Conservation (phyloP, 2,329 filamentous ascomycete species). For the Aspergillus sergii region DNA sequence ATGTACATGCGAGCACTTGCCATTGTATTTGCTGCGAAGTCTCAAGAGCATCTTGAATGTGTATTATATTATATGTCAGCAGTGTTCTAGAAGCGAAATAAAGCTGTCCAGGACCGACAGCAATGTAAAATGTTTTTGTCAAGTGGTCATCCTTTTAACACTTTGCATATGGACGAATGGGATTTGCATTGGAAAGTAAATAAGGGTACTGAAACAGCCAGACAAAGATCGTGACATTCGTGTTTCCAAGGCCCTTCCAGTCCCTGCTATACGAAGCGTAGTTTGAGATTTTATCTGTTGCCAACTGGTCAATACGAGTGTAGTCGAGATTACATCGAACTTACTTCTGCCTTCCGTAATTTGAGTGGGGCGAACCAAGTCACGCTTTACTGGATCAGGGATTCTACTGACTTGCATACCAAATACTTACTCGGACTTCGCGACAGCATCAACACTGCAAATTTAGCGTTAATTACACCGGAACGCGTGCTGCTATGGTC, state of each 20-base stretch:
- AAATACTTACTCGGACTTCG: background rate
- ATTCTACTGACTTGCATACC: constrained; percentile 2
- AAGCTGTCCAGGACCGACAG: constrained; percentile 5
- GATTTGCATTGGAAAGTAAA: background rate
- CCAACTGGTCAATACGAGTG: background rate
- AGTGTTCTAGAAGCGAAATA: constrained; percentile 3
- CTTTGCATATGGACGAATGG: background rate
- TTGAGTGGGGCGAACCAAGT: background rate
- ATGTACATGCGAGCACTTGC: constrained; percentile 1
- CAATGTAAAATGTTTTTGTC: background rate
- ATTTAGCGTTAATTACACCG: background rate
- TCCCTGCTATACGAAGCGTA: background rate
- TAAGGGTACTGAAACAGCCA: background rate
- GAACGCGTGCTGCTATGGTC: background rate
- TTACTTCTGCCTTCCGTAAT: background rate
- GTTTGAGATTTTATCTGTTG: no score
- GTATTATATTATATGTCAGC: constrained; percentile 9
- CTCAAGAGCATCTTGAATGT: background rate
- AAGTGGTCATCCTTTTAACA: background rate
- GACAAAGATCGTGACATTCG: background rate
- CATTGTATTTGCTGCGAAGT: background rate
- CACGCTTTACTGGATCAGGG: constrained; percentile 4
- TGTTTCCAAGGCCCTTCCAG: background rate
- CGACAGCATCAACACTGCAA: background rate
- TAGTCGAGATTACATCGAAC: background rate